Conservation (phyloP, 805 yeast species). For the Spathaspora sp. region DNA sequence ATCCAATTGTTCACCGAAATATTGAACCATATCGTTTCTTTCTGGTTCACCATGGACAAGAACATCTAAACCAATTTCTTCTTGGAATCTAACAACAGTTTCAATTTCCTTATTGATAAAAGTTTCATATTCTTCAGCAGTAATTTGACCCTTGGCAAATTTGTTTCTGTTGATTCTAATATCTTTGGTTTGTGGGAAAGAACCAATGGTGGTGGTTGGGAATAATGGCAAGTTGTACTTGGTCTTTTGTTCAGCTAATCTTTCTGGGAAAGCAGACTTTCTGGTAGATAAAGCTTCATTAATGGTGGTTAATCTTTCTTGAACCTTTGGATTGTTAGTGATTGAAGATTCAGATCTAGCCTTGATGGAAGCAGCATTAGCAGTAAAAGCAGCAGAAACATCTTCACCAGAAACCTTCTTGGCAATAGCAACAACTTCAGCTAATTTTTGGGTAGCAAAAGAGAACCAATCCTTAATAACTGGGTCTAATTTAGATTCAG, state of each 20-base stretch:
- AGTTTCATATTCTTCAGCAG: slow-evolving; percentile 92
- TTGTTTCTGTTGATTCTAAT: slow-evolving; percentile 98
- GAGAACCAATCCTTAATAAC: slow-evolving; percentile 97
- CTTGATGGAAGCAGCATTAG: slow-evolving; percentile 81
- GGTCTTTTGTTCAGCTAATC: slow-evolving; percentile 84
- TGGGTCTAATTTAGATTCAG: slow-evolving; percentile 86
- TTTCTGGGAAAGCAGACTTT: slow-evolving; percentile 78
- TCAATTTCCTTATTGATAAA: slow-evolving; percentile 97
- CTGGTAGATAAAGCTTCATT: slow-evolving; percentile 78
- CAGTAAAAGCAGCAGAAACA: slow-evolving; percentile 72
- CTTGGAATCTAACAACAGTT: slow-evolving; percentile 97
- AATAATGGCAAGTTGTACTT: slow-evolving; percentile 91
- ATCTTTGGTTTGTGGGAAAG: slow-evolving; percentile 99
- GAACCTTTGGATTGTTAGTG: slow-evolving; percentile 90
- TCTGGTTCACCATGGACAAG: slow-evolving; percentile 99
- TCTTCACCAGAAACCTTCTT: slow-evolving; percentile 82
- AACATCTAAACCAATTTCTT: slow-evolving; percentile 96
- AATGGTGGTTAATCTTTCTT: slow-evolving; percentile 77
- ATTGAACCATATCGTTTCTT: slow-evolving; percentile 99
- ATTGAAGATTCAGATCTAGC: slow-evolving; percentile 83
- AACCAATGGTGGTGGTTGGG: slow-evolving; percentile 99
- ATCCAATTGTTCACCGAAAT: slow-evolving; percentile 97
- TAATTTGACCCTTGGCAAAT: slow-evolving; percentile 92
- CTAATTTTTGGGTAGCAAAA: slow-evolving; percentile 94
- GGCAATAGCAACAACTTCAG: slow-evolving; percentile 87